Percentiles rank a stretch among this genome's conserved stretches.
Evolutionary conservation across 345 rosid species (phyloP).

Genomic region (Dipteronia dyeriana): DNA sequence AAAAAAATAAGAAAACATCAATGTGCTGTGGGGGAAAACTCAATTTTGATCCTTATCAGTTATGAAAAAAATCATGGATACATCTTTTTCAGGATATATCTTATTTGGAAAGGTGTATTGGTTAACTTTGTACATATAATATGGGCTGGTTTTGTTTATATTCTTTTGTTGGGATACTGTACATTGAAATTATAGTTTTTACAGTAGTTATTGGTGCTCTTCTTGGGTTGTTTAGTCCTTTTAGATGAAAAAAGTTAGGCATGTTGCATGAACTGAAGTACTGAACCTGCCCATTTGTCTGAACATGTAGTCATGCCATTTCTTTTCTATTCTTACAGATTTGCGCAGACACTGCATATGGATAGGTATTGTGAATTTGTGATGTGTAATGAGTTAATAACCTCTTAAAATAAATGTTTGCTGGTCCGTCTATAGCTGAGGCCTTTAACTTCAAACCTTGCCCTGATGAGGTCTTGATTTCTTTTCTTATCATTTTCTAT

Average conservation of each 20-base stretch:
- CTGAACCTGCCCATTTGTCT: slow-evolving; percentile 3
- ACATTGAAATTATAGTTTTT: not conserved
- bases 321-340: not conserved
- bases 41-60: not conserved
- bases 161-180: not conserved
- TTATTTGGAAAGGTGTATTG: not conserved
- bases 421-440: not conserved
- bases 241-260: not conserved
- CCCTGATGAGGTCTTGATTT: not conserved
- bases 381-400: not conserved
- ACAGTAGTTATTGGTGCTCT: not conserved
- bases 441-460: slow-evolving; percentile 1
- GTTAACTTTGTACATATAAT: not conserved
- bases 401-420: not conserved
- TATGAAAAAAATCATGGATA: not conserved
- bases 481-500: not conserved
- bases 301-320: not conserved
- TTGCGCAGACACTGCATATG: not conserved
- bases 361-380: not conserved
- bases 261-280: not conserved
- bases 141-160: not conserved
- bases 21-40: not conserved
- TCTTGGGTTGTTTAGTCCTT: not conserved
- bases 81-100: not conserved
- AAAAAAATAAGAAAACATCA: not conserved